Conservation (phyloP, 257 asterid species). For the Datura wrightii region DNA sequence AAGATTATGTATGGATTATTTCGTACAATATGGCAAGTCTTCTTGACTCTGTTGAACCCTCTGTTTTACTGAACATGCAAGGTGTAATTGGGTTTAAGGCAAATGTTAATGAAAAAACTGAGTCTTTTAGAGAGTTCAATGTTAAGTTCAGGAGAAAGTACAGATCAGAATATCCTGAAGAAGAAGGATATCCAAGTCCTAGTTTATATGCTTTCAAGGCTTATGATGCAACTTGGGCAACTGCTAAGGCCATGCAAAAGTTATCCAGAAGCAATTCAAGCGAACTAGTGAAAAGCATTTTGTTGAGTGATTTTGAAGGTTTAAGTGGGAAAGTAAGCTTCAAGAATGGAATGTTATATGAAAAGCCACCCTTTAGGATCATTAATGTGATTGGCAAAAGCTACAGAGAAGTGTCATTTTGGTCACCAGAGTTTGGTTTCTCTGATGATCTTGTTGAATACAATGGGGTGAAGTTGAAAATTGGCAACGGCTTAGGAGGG, state of each 20-base stretch:
- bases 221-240: slow-evolving; percentile 55
- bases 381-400: slow-evolving; percentile 64
- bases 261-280: slow-evolving; percentile 31
- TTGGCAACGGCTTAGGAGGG: slow-evolving; percentile 27
- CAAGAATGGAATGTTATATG: slow-evolving; percentile 46
- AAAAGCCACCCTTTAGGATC: slow-evolving; percentile 48
- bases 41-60: slow-evolving; percentile 55
- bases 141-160: slow-evolving; percentile 49
- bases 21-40: slow-evolving; percentile 51
- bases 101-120: slow-evolving; percentile 29
- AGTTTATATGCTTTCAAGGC: slow-evolving; percentile 57
- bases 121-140: slow-evolving; percentile 42
- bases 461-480: slow-evolving; percentile 6
- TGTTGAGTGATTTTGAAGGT: slow-evolving; percentile 50
- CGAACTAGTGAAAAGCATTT: slow-evolving; percentile 28
- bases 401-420: slow-evolving; percentile 51
- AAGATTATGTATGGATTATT: slow-evolving; percentile 65
- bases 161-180: slow-evolving; percentile 43
- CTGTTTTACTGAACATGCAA: slow-evolving; percentile 53
- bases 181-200: slow-evolving; percentile 51
- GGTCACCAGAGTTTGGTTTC: slow-evolving; percentile 61
- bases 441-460: slow-evolving; percentile 29
- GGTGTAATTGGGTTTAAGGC: slow-evolving; percentile 65
- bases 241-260: slow-evolving; percentile 41
- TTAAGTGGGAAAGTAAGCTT: slow-evolving; percentile 58